Evolutionary conservation across 345 rosid genomes (phyloP).

Genomic region (Murraya paniculata): DNA sequence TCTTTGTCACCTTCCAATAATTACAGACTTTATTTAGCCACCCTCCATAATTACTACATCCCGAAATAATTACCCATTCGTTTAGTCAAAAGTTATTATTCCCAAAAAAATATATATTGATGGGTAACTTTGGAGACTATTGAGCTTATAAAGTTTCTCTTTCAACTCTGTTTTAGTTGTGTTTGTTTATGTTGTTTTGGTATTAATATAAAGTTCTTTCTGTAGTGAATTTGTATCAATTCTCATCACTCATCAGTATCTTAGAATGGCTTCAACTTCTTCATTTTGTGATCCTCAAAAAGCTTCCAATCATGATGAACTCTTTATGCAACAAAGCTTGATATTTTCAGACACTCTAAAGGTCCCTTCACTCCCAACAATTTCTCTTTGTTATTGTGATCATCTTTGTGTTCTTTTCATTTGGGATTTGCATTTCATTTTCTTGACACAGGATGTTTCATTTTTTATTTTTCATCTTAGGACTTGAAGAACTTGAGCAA

Average conservation of each 20-base stretch:
- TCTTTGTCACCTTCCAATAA: slow-evolving; percentile 5
- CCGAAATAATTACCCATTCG: not conserved
- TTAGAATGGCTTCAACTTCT: slow-evolving; percentile 37
- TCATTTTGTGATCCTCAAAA: slow-evolving; percentile 37
- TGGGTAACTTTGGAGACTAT: no score
- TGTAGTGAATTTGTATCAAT: not conserved
- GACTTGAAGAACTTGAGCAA: slow-evolving; percentile 72
- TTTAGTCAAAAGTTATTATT: not conserved
- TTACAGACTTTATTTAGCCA: not conserved
- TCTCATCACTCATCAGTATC: not conserved
- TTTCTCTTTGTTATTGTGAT: not conserved
- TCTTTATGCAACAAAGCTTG: slow-evolving; percentile 67
- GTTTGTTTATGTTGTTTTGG: not conserved
- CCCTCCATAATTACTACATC: not conserved
- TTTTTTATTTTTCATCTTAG: slow-evolving; percentile 27
- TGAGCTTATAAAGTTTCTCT: not conserved
- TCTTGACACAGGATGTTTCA: not conserved
- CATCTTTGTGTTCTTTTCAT: not conserved
- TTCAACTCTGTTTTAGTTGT: not conserved
- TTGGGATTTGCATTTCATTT: slow-evolving; percentile 7
- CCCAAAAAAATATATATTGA: not conserved
- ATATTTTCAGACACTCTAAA: slow-evolving; percentile 63
- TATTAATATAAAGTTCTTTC: not conserved
- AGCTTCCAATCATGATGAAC: slow-evolving; percentile 60
- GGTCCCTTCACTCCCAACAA: slow-evolving; percentile 32